Base-by-base conservation (phyloP, 345 rosid genomes). In the Boechera stricta region DNA sequence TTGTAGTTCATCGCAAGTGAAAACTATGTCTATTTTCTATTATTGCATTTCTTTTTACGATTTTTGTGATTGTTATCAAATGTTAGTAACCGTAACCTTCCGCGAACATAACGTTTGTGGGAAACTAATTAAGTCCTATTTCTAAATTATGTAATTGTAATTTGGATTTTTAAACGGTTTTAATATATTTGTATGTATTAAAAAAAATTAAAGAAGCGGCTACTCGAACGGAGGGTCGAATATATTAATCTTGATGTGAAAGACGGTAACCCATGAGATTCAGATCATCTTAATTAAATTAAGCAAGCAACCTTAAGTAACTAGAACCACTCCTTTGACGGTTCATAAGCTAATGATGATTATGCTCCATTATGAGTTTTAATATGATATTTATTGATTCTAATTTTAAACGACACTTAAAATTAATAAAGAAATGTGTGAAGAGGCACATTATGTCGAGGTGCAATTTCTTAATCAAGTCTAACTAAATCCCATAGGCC, bases 301-400 rank as follows among this genome's bases (percentile, higher is more conserved):
- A 57, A 66, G 39, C 21, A 65, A 72, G 31, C 24, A 65, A 41
- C 10, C 48, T 57, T 72, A 64, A 72, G 72, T 65, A 65, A 66
- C 72, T 73, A 73, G 77, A 78, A 73, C 81, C 77, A 72, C 77
- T 67, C 64, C 69, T 73, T 78, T 72, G 81, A 73, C 81, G 72
- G 77, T 72, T 72, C 77, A 72, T 60, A 60, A 73, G 73, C 68
- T 72, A 66, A 78, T 72, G 75, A 77, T 77, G 74, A 78, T 67
- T 73, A 72, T 78, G 49, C 69, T 59, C 81, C 81, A 72, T 73
- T 72, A 73, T 44, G 61, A 51, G 31, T 78, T 72, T 53, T 49
- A 29, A 57, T 71, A 65, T 78, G 63, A 49, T 49, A 58, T 59
- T 64, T 72, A 13, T 61, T 33, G 7, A 61, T 53, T 29, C 13